phyloP scores from a whole-genome alignment of 129 eudicot genomes.

The Helianthus tuberosus region DNA sequence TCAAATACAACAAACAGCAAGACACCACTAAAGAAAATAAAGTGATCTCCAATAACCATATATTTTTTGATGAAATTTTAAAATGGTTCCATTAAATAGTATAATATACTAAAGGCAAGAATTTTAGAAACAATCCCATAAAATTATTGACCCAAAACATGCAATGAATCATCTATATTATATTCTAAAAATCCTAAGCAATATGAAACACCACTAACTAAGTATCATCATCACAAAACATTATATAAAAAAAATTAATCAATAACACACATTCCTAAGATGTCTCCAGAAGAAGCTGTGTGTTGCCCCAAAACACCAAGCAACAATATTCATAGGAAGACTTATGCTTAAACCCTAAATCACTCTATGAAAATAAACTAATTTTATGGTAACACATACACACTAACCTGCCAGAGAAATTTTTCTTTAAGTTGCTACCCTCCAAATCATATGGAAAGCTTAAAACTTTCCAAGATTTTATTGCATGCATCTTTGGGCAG shows the following conservation, averaged over 20 bases:
- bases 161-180: slow-evolving; percentile 20
- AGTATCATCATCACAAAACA: slow-evolving; percentile 3
- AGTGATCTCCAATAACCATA: not conserved
- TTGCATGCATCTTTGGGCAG: slow-evolving; percentile 9
- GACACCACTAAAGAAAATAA: slow-evolving; percentile 10
- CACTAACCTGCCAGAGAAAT: slow-evolving; percentile 24
- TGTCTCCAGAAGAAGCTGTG: slow-evolving; percentile 8
- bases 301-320: slow-evolving; percentile 19
- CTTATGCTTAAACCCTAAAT: slow-evolving; percentile 12
- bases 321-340: slow-evolving; percentile 7
- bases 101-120: not conserved
- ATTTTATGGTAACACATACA: slow-evolving; percentile 1
- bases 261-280: slow-evolving; percentile 10
- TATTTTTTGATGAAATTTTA: slow-evolving; percentile 4
- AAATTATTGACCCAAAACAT: slow-evolving; percentile 8
- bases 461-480: slow-evolving; percentile 25
- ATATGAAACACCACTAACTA: slow-evolving; percentile 8
- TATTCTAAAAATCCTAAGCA: slow-evolving; percentile 2
- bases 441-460: slow-evolving; percentile 15
- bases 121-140: not conserved
- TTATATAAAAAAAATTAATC: not conserved
- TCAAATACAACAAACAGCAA: slow-evolving; percentile 12
- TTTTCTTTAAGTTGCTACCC: slow-evolving; percentile 13
- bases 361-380: not conserved
- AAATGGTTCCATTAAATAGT: slow-evolving; percentile 5